These are phyloP conservation scores for Pezicula neosporulosa DNA, from an alignment of 2,329 filamentous ascomycete species.

Conservation along the genomic window DNA sequence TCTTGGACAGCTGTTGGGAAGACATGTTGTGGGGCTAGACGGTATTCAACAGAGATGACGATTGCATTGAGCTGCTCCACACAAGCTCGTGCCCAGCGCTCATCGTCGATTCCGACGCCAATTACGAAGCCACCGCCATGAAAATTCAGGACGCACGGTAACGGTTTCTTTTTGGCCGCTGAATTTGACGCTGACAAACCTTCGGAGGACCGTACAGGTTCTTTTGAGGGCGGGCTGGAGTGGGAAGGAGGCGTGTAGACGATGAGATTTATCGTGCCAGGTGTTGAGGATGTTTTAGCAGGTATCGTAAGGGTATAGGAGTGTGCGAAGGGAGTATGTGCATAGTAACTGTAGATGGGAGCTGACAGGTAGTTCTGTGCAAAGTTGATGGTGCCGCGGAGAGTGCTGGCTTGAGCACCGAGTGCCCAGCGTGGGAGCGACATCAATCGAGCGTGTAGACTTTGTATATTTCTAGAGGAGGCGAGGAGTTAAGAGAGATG, in stretches of 20 bases:
- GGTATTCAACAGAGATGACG: conserved; percentile 30
- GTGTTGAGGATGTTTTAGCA: neutral
- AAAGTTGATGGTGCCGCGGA: neutral
- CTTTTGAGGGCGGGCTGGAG: neutral
- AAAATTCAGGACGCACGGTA: conserved; percentile 44
- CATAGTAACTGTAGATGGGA: neutral
- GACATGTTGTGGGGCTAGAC: conserved; percentile 28
- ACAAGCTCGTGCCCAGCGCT: neutral
- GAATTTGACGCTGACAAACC: neutral
- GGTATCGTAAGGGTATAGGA: neutral
- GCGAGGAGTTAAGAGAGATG: too few relatives aligned
- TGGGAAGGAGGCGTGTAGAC: neutral
- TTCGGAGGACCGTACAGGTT: neutral
- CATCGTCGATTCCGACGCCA: neutral
- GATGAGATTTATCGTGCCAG: neutral
- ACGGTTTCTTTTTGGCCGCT: too few relatives aligned
- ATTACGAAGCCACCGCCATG: conserved; percentile 58
- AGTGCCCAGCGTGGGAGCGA: neutral
- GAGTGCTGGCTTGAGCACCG: neutral
- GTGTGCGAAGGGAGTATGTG: neutral
- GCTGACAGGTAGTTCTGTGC: neutral
- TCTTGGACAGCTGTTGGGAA: conserved; percentile 30
- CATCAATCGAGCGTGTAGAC: neutral
- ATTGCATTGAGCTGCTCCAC: conserved; percentile 15
- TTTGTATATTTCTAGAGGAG: too few relatives aligned